Conservation (phyloP, 73 alveolate genomes). For the Uronychia setigera region DNA sequence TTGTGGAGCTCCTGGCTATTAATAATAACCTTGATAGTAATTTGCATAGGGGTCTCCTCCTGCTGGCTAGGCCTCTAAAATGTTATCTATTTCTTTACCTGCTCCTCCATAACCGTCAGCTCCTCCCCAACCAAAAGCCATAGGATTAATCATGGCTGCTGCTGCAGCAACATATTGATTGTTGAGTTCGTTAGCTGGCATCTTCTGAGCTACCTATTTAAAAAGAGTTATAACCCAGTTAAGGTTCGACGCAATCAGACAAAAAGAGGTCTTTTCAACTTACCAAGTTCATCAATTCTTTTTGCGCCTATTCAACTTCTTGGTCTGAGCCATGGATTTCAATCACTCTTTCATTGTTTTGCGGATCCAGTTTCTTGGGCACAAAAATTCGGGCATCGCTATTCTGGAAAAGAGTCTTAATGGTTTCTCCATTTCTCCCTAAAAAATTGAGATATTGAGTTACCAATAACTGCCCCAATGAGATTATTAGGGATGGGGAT, state of each 20-base stretch:
- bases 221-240: no score
- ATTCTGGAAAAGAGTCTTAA: conserved; percentile 73
- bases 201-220: not conserved
- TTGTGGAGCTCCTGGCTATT: not conserved
- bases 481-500: conserved; percentile 82
- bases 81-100: not conserved
- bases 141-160: not conserved
- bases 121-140: not conserved
- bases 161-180: not conserved
- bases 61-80: not conserved
- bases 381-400: conserved; percentile 76
- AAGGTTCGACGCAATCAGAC: no score
- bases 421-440: conserved; percentile 88
- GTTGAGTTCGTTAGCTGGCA: not conserved
- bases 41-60: not conserved
- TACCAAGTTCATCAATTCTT: conserved; percentile 21
- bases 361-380: conserved; percentile 64
- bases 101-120: not conserved
- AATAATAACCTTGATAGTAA: not conserved
- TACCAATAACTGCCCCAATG: conserved; percentile 83
- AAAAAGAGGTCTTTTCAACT: not conserved
- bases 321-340: conserved; percentile 39
- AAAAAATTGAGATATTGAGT: not conserved
- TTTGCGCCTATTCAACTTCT: conserved; percentile 28
- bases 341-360: conserved; percentile 31